Evolutionary conservation across 208 protist species (phyloP).

Genomic region (Acanthamoeba rhysodes): DNA sequence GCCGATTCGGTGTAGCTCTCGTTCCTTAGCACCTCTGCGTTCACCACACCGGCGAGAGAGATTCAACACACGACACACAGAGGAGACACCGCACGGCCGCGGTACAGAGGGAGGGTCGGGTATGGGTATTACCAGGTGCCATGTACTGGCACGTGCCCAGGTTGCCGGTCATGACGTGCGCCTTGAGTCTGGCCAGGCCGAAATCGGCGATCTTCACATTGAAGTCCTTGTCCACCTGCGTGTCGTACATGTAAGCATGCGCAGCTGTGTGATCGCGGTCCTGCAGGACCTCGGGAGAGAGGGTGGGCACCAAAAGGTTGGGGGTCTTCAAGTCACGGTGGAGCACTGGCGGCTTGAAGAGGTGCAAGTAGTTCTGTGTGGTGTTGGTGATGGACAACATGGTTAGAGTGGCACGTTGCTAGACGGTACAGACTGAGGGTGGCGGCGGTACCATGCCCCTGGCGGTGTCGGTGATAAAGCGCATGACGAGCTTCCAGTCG

Average conservation of each 20-base stretch:
- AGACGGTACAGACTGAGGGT: not conserved
- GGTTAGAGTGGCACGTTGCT: not conserved
- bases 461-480: slow-evolving; percentile 72
- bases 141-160: slow-evolving; percentile 76
- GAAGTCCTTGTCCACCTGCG: slow-evolving; percentile 62
- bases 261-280: too few species aligned
- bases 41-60: not conserved
- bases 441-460: slow-evolving; percentile 54
- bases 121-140: slow-evolving; percentile 27
- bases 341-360: slow-evolving; percentile 60
- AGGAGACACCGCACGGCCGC: not conserved
- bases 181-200: slow-evolving; percentile 56
- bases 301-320: slow-evolving; percentile 56
- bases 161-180: slow-evolving; percentile 71
- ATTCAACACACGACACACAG: not conserved
- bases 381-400: not conserved
- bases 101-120: not conserved
- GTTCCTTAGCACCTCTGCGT: not conserved
- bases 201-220: slow-evolving; percentile 67
- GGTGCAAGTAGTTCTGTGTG: slow-evolving; percentile 47
- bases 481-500: slow-evolving; percentile 59
- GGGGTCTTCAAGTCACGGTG: slow-evolving; percentile 73
- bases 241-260: too few species aligned
- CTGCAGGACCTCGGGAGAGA: too few species aligned
- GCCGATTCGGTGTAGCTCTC: slow-evolving; percentile 48